These are phyloP conservation scores for Leccinum uliginosum DNA, from an alignment of 768 basidiomycete species.

Conservation along the genomic window DNA sequence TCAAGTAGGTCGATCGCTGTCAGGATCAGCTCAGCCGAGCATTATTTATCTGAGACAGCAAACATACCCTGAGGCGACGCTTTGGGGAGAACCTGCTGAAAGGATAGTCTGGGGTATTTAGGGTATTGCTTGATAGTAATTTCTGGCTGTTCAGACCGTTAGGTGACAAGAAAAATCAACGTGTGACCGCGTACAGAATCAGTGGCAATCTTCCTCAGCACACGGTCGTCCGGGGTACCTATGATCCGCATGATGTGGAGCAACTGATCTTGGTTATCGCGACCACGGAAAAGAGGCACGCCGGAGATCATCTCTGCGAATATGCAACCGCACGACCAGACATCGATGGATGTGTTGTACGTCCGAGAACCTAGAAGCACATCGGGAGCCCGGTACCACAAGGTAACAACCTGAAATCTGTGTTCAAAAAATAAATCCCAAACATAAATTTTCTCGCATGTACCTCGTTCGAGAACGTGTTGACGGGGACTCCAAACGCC, in stretches of 20 bases:
- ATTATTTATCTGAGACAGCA: neutral
- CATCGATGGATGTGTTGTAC: constrained; percentile 97
- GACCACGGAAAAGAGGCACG: constrained; percentile 91
- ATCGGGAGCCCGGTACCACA: constrained; percentile 99
- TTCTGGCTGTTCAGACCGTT: constrained; percentile 57
- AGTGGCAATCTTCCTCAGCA: constrained; percentile 80
- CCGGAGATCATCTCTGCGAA: constrained; percentile 99
- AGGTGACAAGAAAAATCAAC: constrained; percentile 1
- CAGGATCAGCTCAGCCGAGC: constrained; percentile 4
- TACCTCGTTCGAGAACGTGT: constrained; percentile 97
- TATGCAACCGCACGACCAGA: constrained; percentile 99
- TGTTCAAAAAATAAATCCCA: neutral
- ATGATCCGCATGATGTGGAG: constrained; percentile 96
- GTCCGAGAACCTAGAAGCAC: constrained; percentile 95
- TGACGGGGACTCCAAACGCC: constrained; percentile 98
- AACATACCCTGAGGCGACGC: constrained; percentile 73
- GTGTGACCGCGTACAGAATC: constrained; percentile 65
- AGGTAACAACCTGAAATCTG: constrained; percentile 78
- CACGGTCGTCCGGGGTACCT: constrained; percentile 88
- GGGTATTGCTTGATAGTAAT: constrained; percentile 81
- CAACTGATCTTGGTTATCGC: constrained; percentile 98
- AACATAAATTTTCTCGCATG: neutral
- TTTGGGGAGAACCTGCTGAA: constrained; percentile 78
- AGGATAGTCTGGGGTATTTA: constrained; percentile 78
- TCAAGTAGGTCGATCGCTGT: constrained; percentile 90